Evolutionary conservation across 352 stramenopile genomes (phyloP).

Genomic region (Phytophthora vignae): DNA sequence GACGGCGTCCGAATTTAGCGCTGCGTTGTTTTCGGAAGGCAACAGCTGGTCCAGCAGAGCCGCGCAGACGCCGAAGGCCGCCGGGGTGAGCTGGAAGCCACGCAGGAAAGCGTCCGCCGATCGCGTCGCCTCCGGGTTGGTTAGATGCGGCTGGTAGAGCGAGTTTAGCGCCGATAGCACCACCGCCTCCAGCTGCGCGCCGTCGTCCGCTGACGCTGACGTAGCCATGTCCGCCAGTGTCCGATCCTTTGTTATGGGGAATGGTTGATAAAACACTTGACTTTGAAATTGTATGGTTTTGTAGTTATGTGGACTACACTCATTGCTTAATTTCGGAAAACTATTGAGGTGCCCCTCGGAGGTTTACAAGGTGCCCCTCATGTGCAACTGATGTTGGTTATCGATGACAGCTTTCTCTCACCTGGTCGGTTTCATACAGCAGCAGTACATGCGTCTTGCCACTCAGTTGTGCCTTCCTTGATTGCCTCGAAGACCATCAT

Average conservation of each 20-base stretch:
- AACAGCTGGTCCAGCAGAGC: slow-evolving; percentile 72
- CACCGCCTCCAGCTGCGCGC: slow-evolving; percentile 32
- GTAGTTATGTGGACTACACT: background rate
- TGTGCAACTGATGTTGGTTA: too few relatives aligned
- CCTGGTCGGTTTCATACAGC: background rate
- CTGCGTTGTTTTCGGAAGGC: slow-evolving; percentile 14
- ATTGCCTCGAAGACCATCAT: slow-evolving; percentile 34
- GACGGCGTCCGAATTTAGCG: slow-evolving; percentile 34
- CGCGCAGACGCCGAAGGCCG: slow-evolving; percentile 76
- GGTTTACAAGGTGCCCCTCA: too few relatives aligned
- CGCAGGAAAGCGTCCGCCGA: slow-evolving; percentile 80
- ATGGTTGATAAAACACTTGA: background rate
- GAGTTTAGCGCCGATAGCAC: slow-evolving; percentile 63
- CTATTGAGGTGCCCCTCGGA: too few relatives aligned
- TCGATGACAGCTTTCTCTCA: too few relatives aligned
- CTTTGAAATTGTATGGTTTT: background rate
- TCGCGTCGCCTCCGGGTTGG: slow-evolving; percentile 61
- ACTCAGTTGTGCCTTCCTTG: slow-evolving; percentile 29
- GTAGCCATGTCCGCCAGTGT: background rate
- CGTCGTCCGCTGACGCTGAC: background rate
- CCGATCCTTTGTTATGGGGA: background rate
- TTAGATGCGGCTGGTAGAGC: slow-evolving; percentile 66
- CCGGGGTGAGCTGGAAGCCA: slow-evolving; percentile 81
- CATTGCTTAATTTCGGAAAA: too few relatives aligned
- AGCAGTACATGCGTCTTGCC: slow-evolving; percentile 17